Percentiles rank a stretch among this genome's conserved stretches.
Conservation (phyloP, 108 stramenopile species). For the Pseudonitzschia multiseries region DNA sequence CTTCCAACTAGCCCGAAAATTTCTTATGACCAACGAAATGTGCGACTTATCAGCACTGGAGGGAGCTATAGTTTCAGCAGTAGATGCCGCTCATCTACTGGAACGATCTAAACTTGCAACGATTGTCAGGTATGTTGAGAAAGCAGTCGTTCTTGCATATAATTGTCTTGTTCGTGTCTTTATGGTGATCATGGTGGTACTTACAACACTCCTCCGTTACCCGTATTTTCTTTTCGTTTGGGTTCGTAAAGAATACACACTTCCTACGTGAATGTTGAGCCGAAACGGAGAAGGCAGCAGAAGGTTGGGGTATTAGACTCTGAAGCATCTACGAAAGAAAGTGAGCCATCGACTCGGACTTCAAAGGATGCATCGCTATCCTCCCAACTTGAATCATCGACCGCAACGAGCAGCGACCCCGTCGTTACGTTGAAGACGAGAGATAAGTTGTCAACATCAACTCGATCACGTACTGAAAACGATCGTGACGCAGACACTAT, state of each 20-base stretch:
- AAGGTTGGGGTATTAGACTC: background rate
- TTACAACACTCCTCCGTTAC: background rate
- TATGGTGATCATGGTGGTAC: background rate
- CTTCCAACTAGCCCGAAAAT: conserved; percentile 81
- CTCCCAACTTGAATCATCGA: background rate
- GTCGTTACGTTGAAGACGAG: background rate
- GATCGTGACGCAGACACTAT: background rate
- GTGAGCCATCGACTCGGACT: background rate
- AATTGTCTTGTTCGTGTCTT: background rate
- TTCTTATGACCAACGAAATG: conserved; percentile 78
- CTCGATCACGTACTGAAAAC: background rate
- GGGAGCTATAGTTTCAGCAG: conserved; percentile 84
- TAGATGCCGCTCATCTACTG: conserved; percentile 83
- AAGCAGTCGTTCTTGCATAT: background rate
- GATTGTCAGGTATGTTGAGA: conserved; percentile 58
- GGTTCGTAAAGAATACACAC: background rate
- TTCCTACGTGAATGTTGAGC: conserved; percentile 16
- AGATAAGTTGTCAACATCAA: background rate
- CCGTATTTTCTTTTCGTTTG: background rate
- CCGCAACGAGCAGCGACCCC: background rate
- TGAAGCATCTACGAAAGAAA: background rate
- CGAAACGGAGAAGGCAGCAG: conserved; percentile 6
- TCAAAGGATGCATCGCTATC: background rate
- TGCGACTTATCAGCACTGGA: conserved; percentile 83
- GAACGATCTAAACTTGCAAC: conserved; percentile 80